phyloP scores from a whole-genome alignment of 129 eudicot species.

The Centaurea solstitialis region DNA sequence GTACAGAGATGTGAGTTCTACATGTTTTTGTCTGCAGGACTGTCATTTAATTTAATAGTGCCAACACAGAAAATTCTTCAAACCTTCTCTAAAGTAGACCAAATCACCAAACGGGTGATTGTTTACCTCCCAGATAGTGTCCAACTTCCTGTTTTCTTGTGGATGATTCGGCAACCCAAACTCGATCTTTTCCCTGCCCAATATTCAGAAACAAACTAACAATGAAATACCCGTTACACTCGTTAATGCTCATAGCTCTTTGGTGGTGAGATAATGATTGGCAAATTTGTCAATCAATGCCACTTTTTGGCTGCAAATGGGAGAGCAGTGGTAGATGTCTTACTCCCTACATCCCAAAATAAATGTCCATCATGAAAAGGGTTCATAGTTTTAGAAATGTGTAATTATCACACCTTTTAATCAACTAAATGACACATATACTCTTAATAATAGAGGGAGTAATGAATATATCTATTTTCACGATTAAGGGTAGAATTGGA shows the following conservation, averaged over 20 bases:
- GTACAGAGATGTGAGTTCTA: neutral
- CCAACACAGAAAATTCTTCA: neutral
- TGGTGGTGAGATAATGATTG: neutral
- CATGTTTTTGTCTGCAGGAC: neutral
- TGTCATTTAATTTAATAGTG: neutral
- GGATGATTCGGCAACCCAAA: neutral
- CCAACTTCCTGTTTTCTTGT: neutral
- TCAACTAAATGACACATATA: neutral
- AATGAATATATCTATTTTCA: neutral
- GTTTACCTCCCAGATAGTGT: neutral
- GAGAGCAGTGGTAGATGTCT: neutral
- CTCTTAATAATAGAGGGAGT: neutral
- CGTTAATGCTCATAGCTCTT: neutral
- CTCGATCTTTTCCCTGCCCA: neutral
- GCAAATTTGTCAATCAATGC: neutral
- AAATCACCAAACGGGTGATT: neutral
- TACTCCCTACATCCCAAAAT: neutral
- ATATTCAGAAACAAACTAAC: neutral
- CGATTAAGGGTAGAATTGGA: neutral
- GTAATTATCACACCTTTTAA: neutral
- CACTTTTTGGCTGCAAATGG: neutral
- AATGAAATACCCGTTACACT: neutral
- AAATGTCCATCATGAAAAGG: neutral
- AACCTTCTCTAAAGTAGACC: neutral
- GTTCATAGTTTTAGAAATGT: neutral